Percentiles rank a stretch among this genome's conserved stretches.
These are phyloP conservation scores for Xylaria polymorpha DNA, from an alignment of 2,329 filamentous ascomycete species.

Conservation along the genomic window DNA sequence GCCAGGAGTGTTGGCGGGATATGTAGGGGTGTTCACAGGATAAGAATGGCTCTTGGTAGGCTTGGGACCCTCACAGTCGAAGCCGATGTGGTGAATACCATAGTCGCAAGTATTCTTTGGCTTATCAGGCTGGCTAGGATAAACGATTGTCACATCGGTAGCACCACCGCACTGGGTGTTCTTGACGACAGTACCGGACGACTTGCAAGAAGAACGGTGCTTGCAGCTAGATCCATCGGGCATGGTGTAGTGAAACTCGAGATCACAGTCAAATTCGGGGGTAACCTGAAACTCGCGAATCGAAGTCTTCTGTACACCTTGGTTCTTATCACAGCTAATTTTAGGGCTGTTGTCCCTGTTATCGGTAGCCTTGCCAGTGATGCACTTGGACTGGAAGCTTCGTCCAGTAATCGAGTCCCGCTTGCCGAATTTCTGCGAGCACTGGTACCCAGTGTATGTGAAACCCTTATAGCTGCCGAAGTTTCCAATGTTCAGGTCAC, in stretches of 20 bases:
- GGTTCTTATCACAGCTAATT: conserved; percentile 63
- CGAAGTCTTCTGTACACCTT: conserved; percentile 72
- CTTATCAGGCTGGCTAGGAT: conserved; percentile 68
- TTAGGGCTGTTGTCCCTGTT: conserved; percentile 64
- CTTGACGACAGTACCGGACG: conserved; percentile 74
- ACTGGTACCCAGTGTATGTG: conserved; percentile 78
- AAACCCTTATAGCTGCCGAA: conserved; percentile 78
- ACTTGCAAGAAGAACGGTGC: conserved; percentile 75
- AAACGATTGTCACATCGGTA: conserved; percentile 79
- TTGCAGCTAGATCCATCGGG: conserved; percentile 84
- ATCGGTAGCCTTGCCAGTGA: conserved; percentile 64
- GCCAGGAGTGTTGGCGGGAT: conserved; percentile 43
- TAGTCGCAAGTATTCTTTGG: conserved; percentile 73
- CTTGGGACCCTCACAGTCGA: conserved; percentile 71
- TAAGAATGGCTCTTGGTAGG: conserved; percentile 48
- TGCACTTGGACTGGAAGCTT: conserved; percentile 67
- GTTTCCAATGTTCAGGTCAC: conserved; percentile 67
- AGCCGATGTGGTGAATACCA: conserved; percentile 78
- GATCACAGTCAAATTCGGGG: conserved; percentile 78
- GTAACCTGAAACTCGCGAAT: conserved; percentile 79
- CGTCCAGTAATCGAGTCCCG: conserved; percentile 67
- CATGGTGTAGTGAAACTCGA: conserved; percentile 92
- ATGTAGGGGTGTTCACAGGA: conserved; percentile 39
- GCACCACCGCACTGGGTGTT: conserved; percentile 96
- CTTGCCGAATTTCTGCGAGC: conserved; percentile 68